These are phyloP conservation scores for Entophlyctis luteolus DNA, from an alignment of 192 early-diverging fungal genomes.

Conservation along the genomic window DNA sequence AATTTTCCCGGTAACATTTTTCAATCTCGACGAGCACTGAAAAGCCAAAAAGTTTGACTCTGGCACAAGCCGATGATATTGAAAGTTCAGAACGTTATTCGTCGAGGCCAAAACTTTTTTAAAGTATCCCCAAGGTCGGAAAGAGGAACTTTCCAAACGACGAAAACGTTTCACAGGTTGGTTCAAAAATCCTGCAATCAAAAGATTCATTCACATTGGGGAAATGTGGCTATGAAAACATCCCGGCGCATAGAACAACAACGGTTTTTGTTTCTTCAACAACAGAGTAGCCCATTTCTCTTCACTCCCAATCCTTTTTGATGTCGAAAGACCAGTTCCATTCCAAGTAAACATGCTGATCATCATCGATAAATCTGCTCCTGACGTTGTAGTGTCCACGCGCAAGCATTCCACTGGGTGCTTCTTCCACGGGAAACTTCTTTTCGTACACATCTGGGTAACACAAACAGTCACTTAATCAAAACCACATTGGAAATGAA, in stretches of 20 bases:
- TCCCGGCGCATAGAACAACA: too few species aligned
- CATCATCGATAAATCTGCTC: conserved; percentile 94
- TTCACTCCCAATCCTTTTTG: conserved; percentile 82
- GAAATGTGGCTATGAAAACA: too few species aligned
- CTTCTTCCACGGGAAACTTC: conserved; percentile 83
- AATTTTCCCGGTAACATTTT: too few species aligned
- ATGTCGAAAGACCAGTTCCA: conserved; percentile 68
- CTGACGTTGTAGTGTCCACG: conserved; percentile 88
- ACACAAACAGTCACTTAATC: not conserved
- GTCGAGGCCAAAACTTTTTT: conserved; percentile 99
- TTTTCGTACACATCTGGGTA: conserved; percentile 67
- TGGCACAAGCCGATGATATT: too few species aligned
- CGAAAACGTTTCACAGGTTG: too few species aligned
- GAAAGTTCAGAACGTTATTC: too few species aligned
- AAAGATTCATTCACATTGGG: too few species aligned
- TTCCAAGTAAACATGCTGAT: conserved; percentile 62
- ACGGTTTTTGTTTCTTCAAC: too few species aligned
- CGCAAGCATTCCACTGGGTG: conserved; percentile 85
- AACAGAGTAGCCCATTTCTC: too few species aligned
- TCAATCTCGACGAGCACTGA: too few species aligned
- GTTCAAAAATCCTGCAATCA: too few species aligned
- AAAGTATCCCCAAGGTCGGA: conserved; percentile 91
- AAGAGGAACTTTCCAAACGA: conserved; percentile 83
- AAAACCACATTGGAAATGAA: not conserved
- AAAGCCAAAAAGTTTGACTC: too few species aligned